Conservation (phyloP, 371 early-diverging fungal genomes). For the Lichtheimia ornata region DNA sequence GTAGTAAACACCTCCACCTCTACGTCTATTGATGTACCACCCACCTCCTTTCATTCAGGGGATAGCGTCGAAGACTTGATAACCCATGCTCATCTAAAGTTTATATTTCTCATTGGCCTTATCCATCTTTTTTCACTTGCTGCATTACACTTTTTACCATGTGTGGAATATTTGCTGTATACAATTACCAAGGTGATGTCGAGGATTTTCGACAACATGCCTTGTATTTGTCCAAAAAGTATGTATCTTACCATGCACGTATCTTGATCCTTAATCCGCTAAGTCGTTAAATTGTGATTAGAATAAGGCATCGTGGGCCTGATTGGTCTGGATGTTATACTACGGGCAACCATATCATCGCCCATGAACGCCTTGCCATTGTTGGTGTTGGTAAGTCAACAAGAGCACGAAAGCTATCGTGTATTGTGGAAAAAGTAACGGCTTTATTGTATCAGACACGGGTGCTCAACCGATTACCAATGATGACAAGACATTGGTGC, state of each 20-base stretch:
- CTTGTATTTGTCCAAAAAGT: constrained; percentile 87
- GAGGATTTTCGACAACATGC: constrained; percentile 80
- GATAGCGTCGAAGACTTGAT: no score
- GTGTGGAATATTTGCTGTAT: constrained; percentile 97
- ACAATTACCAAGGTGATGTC: constrained; percentile 81
- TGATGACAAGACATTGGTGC: constrained; percentile 79
- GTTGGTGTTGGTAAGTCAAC: constrained; percentile 86
- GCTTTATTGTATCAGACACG: constrained; percentile 51
- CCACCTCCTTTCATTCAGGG: no score
- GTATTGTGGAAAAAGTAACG: no score
- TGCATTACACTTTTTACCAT: constrained; percentile 41
- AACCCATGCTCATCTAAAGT: no score
- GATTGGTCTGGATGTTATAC: constrained; percentile 93
- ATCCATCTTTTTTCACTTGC: background rate
- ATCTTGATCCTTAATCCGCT: no score
- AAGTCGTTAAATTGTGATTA: constrained; percentile 4
- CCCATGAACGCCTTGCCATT: constrained; percentile 96
- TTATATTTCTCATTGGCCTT: background rate
- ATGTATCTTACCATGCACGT: constrained; percentile 16
- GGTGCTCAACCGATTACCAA: constrained; percentile 96
- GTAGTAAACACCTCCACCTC: no score
- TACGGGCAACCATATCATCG: constrained; percentile 80
- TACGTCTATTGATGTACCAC: no score
- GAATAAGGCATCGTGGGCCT: constrained; percentile 94
- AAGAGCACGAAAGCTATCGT: no score